Base-by-base conservation (phyloP, 106 monocot species). In the Dendrobium huoshanense region DNA sequence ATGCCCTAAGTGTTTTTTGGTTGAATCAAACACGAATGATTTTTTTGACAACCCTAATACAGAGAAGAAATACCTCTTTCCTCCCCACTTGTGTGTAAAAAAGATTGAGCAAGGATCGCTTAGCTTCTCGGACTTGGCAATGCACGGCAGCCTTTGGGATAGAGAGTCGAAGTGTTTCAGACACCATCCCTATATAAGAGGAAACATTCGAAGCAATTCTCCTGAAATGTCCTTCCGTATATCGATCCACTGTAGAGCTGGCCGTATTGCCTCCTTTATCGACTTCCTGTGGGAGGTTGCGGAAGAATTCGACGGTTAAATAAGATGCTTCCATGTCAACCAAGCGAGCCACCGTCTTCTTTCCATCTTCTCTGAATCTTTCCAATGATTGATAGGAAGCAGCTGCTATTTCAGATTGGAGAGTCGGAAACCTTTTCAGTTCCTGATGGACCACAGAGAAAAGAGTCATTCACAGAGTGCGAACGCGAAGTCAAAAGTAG, bases 311-410 rank as follows among this genome's bases (percentile, higher is more conserved):
- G 2, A 92, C 92, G 5, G 92, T 92, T 42, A 92, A 41, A 80
- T 92, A 92, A 5, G 92, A 77, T 13, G 92, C 80, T 42, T 92
- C 92, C 92, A 92, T 92, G 55, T 92, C 92, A 13, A 92, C 92
- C 64, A 92, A 77, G 20, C 88, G 86, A 42, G 88, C n/a, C 56
- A 80, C 75, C 19, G 92, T 90, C 85, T 92, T 92, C 27, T 77
- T 82, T 54, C 92, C 43, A 6, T 92, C 92, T 9, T 88, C 92
- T 65, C 89, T 84, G 47, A 86, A 92, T 45, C 81, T 88, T 45
- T 91, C 88, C 55, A 91, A 24, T 24, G 91, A 82, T 42, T 84
- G 80, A 85, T 88, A 86, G 11, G 82, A 79, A 10, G 91, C 88
- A 77, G 91, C 80, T 25, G 86, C 88, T 33, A 91, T 33, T 79